Evolutionary conservation across 75 land plant species (phyloP).

Genomic region (Ceratopteris richardii): DNA sequence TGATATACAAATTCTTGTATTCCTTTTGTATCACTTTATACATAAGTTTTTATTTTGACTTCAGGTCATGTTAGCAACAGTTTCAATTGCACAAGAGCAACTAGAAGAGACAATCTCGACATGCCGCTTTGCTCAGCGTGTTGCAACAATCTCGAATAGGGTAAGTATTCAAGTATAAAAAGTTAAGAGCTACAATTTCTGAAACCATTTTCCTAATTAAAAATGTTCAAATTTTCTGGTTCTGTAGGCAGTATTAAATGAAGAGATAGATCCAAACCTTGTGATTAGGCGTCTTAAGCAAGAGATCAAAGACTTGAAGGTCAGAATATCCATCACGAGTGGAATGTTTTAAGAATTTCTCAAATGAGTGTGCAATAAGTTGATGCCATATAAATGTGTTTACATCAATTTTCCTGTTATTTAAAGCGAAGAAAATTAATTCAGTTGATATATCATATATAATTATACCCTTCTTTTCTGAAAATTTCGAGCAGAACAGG

Average conservation of each 20-base stretch:
- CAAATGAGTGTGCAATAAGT: too few relatives aligned
- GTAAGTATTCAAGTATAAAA: slow-evolving; percentile 5
- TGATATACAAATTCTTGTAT: too few relatives aligned
- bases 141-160: slow-evolving; percentile 31
- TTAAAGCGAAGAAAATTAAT: too few relatives aligned
- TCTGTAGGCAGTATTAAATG: slow-evolving; percentile 22
- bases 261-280: slow-evolving; percentile 31
- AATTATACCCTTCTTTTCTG: too few relatives aligned
- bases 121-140: slow-evolving; percentile 39
- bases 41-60: too few relatives aligned
- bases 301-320: slow-evolving; percentile 30
- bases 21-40: too few relatives aligned
- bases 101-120: slow-evolving; percentile 34
- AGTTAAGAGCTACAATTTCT: background rate
- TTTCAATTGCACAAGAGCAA: slow-evolving; percentile 33
- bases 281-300: slow-evolving; percentile 33
- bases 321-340: slow-evolving; percentile 3
- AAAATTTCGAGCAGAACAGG: too few relatives aligned
- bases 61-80: slow-evolving; percentile 38
- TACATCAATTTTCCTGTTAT: too few relatives aligned
- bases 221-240: too few relatives aligned
- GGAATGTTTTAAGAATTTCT: background rate
- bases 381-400: too few relatives aligned
- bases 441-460: too few relatives aligned
- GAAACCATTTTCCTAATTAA: too few relatives aligned